Base-by-base conservation (phyloP, 2,329 filamentous ascomycete species). In the Leptographium galeiforme region DNA sequence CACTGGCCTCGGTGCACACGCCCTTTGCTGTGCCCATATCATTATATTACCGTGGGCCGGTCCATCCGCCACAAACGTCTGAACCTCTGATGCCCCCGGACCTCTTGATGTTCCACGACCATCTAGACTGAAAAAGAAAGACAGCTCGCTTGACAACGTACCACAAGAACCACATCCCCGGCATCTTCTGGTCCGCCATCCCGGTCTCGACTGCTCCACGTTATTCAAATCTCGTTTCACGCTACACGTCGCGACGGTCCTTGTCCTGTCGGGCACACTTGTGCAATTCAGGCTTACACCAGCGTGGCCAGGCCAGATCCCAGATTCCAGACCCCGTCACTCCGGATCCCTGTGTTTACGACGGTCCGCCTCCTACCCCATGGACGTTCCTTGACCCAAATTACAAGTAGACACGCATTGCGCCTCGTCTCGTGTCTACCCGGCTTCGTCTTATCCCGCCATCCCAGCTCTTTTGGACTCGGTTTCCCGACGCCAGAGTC, bases 131-230 rank as follows among this genome's bases (percentile, higher is more conserved):
- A 8, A 30, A 14, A 30, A 30, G 7, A 30, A 49, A 40, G 10
- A 39, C 51, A 49, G 39, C 43, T 55, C 53, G 55, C 53, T 53
- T 53, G 46, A 53, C 50, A 43, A 47, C 34, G 50, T 55, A 44
- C 50, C 48, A 54, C 53, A 44, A 38, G 50, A 54, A 36, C 2
- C 30, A 40, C 40, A 10, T 40, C 8, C 32, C 45, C 41, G 19
- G 18, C 41, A 30, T 43, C n/a, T 38, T 19, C 40, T 43, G 18
- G 5, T 25, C 25, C 5, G 40, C 18, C 19, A 7, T 19, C 18
- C n/a, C 12, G 14, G 11, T 18, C 8, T 43, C 25, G 40, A 19
- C 18, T 13, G 41, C n/a, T 18, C 16, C 40, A 41, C 40, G 40
- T 19, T 41, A 18, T 41, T 16, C n/a, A 8, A 10, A 18, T 4